These are phyloP conservation scores for Ambrosia artemisiifolia DNA, from an alignment of 129 eudicot species.

Conservation along the genomic window DNA sequence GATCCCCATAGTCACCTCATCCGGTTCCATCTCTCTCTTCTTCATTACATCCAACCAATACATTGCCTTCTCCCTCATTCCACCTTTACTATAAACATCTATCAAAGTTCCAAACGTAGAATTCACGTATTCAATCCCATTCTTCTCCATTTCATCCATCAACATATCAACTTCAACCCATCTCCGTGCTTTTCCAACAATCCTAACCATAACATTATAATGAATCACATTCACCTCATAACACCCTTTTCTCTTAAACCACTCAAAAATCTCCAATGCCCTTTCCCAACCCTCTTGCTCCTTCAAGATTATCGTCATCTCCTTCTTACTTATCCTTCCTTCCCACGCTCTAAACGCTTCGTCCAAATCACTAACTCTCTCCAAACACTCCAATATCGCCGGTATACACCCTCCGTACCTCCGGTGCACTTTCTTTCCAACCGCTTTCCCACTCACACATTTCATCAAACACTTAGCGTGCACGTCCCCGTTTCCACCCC, in stretches of 20 bases:
- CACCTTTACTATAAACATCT: constrained; percentile 91
- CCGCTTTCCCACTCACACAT: constrained; percentile 16
- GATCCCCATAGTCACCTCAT: constrained; percentile 81
- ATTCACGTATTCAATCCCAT: constrained; percentile 42
- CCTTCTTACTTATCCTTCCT: constrained; percentile 56
- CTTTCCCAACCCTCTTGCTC: constrained; percentile 76
- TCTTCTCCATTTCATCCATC: constrained; percentile 63
- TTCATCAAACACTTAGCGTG: constrained; percentile 30
- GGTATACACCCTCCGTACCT: constrained; percentile 73
- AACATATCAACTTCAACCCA: constrained; percentile 67
- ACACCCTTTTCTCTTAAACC: constrained; percentile 80
- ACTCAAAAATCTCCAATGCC: constrained; percentile 80
- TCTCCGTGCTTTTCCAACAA: constrained; percentile 55
- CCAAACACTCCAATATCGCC: constrained; percentile 57
- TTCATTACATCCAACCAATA: constrained; percentile 68
- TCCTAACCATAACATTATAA: constrained; percentile 74
- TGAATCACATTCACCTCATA: constrained; percentile 85
- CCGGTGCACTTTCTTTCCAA: constrained; percentile 37
- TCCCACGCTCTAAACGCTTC: constrained; percentile 81
- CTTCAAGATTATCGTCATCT: constrained; percentile 76
- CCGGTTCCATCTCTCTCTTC: constrained; percentile 62
- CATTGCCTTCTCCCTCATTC: constrained; percentile 54
- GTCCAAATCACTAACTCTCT: constrained; percentile 51
- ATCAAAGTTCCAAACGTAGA: constrained; percentile 88
- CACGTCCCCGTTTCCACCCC: background rate